Evolutionary conservation across 1,139 yeast genomes (phyloP), one percentile per base, ranked within the genome.

Genomic region (Blastobotrys buckinghamii): DNA sequence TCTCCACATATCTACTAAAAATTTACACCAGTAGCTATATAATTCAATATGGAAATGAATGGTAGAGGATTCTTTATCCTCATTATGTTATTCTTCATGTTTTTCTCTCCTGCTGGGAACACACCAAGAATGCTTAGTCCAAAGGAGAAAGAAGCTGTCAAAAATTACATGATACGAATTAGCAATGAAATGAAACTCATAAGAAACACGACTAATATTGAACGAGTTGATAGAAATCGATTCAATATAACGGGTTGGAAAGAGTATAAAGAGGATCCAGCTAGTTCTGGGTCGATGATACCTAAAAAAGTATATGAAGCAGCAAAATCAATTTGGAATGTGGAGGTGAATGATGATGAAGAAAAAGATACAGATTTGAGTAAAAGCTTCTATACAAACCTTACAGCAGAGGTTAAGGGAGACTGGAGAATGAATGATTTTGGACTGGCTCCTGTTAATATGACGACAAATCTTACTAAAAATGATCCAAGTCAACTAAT

Each of bases 171-270:
- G 43, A 63, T 67, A 12, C 69, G 69, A 44, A 60, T 75, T 8
- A 58, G 59, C 22, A 55, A 60, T 16, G 67, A 70, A 24, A 63
- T 64, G 10, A 56, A 63, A 2, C 64, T 66, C 12, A 65, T 83
- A 38, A 55, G 57, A 15, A 65, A 70, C 34, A 69, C 78, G 36
- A 85, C 84, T 0, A 6, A 7, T 7, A 26, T 26, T 7, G 10
- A 5, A 12, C n/a, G 5, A 10, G 3, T 13, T 6, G 12, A 29
- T 29, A 29, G 3, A 12, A 29, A 29, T 13, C 6, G 9, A 12
- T 13, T 6, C 4, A 83, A 85, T 58, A 64, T 87, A 10, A 84
- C 95, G 0, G 96, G 96, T 8, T 77, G 82, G 19, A 38, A 39
- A 10, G 45, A 42, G 19, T 42, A 34, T 15, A 19, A 30, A 6